Evolutionary conservation across 2,329 filamentous ascomycete genomes (phyloP).

Genomic region (Epichloe festucae): DNA sequence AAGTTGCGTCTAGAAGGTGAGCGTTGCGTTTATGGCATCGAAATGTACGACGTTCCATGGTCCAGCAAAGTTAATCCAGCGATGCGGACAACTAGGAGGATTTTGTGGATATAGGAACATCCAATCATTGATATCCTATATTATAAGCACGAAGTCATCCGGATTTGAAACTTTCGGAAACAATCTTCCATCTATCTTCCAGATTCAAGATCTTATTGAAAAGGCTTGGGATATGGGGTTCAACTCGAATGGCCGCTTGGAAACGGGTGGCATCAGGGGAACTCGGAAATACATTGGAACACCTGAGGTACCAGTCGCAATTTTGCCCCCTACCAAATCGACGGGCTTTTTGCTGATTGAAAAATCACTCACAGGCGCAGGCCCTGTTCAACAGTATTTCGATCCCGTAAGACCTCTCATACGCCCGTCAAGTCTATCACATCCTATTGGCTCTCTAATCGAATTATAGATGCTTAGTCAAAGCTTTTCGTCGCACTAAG

Average conservation of each 20-base stretch:
- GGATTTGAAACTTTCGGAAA: constrained; percentile 48
- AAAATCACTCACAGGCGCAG: constrained; percentile 44
- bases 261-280: constrained; percentile 78
- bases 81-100: constrained; percentile 39
- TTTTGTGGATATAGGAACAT: constrained; percentile 96
- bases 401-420: constrained; percentile 41
- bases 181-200: constrained; percentile 60
- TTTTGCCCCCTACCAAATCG: neutral
- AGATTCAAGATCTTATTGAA: constrained; percentile 79
- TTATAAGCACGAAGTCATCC: constrained; percentile 43
- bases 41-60: neutral
- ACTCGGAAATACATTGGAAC: constrained; percentile 95
- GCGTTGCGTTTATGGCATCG: neutral
- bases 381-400: constrained; percentile 60
- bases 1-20: constrained; percentile 64
- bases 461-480: constrained; percentile 42
- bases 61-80: neutral
- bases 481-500: constrained; percentile 40
- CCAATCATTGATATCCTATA: constrained; percentile 76
- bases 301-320: constrained; percentile 48
- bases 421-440: neutral
- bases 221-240: constrained; percentile 77
- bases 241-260: constrained; percentile 57
- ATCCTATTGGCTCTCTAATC: neutral
- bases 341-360: neutral